These are phyloP conservation scores for Schoenoplectus tabernaemontani DNA, from an alignment of 202 grass and related monocot genomes.

Conservation along the genomic window DNA sequence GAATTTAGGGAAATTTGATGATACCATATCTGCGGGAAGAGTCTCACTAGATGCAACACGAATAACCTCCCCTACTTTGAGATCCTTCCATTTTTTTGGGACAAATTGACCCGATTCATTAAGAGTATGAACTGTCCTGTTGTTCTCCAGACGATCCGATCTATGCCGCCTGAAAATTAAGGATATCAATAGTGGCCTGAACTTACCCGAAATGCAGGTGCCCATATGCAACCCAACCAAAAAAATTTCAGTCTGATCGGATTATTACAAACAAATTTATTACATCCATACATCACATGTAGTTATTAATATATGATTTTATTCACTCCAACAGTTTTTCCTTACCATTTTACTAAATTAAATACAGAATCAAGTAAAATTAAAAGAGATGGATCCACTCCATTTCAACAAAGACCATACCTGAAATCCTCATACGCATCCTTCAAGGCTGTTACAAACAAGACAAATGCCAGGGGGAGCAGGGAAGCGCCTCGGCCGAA, in stretches of 20 bases:
- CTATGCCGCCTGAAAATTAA: conserved; percentile 47
- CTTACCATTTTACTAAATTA: background rate
- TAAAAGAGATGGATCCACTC: background rate
- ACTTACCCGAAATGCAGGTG: background rate
- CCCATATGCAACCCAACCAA: background rate
- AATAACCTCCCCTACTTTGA: conserved; percentile 69
- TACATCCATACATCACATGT: background rate
- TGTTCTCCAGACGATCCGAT: conserved; percentile 69
- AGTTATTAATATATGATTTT: background rate
- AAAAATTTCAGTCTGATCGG: background rate
- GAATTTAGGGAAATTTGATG: background rate
- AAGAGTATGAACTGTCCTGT: conserved; percentile 44
- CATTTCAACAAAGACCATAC: background rate
- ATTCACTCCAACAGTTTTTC: background rate
- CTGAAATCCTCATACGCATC: conserved; percentile 84
- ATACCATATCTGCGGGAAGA: conserved; percentile 59
- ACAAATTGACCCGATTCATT: conserved; percentile 26
- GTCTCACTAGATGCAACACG: conserved; percentile 45
- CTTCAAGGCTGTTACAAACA: conserved; percentile 82
- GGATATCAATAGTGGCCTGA: background rate
- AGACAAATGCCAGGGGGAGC: conserved; percentile 70
- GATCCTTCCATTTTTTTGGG: conserved; percentile 61
- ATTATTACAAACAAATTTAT: background rate
- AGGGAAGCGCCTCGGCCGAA: conserved; percentile 68
- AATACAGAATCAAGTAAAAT: background rate